Percentiles rank a stretch among this genome's conserved stretches.
These are phyloP conservation scores for Ophiostoma angusticollis DNA, from an alignment of 2,329 filamentous ascomycete genomes.

Conservation along the genomic window DNA sequence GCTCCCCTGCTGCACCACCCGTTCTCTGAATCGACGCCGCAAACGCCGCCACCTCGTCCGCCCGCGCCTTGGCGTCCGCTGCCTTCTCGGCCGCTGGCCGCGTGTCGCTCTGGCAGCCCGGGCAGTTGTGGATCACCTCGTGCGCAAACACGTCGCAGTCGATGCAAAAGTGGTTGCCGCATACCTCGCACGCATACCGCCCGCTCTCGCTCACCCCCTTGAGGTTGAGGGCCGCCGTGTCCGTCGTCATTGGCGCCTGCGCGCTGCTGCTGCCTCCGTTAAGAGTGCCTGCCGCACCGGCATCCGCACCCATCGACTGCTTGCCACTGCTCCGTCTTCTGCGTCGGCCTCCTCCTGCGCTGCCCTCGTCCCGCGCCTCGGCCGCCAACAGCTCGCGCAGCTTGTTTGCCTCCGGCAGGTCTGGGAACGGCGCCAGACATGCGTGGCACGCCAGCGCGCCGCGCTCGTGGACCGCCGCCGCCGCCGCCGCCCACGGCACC, in stretches of 20 bases:
- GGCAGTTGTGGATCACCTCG: constrained; percentile 90
- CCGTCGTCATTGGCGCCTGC: too few relatives aligned
- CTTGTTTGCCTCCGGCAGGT: constrained; percentile 18
- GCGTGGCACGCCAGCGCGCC: constrained; percentile 53
- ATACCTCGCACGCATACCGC: constrained; percentile 81
- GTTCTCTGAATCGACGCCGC: neutral
- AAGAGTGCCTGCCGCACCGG: constrained; percentile 12
- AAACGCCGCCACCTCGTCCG: neutral
- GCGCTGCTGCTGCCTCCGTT: neutral
- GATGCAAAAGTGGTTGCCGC: constrained; percentile 85
- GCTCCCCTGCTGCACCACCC: neutral
- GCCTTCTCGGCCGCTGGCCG: constrained; percentile 13
- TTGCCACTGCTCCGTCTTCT: too few relatives aligned
- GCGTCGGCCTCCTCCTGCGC: too few relatives aligned
- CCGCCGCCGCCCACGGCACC: constrained; percentile 68
- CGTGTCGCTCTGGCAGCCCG: constrained; percentile 60
- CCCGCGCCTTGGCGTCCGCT: neutral
- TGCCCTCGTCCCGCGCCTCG: neutral
- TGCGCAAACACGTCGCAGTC: constrained; percentile 95
- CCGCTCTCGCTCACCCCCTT: constrained; percentile 73
- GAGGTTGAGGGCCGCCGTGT: constrained; percentile 14
- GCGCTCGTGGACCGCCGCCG: constrained; percentile 25
- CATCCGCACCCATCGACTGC: constrained; percentile 14
- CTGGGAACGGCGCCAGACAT: constrained; percentile 63
- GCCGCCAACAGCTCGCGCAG: constrained; percentile 5